phyloP scores from a whole-genome alignment of 1,284 basidiomycete genomes.

The Ustilago nuda region DNA sequence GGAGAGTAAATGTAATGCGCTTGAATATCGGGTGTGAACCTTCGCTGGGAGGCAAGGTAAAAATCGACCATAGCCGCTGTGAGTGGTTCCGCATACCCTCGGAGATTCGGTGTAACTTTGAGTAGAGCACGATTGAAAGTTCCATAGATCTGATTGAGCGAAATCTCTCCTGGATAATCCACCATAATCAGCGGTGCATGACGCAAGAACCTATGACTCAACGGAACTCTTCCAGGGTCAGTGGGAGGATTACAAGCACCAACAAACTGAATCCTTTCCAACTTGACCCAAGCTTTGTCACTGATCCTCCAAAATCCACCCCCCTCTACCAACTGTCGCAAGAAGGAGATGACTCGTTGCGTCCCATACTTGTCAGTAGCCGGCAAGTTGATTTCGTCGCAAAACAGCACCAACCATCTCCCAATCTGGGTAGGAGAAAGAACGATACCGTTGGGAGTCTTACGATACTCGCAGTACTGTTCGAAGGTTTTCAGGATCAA shows the following conservation, averaged over 20 bases:
- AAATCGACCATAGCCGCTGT: slow-evolving; percentile 98
- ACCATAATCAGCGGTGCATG: slow-evolving; percentile 99
- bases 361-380: slow-evolving; percentile 98
- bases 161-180: slow-evolving; percentile 96
- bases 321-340: slow-evolving; percentile 94
- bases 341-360: slow-evolving; percentile 97
- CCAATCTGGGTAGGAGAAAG: slow-evolving; percentile 94
- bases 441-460: slow-evolving; percentile 95
- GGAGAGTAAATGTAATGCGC: slow-evolving; percentile 99
- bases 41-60: slow-evolving; percentile 91
- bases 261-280: slow-evolving; percentile 98
- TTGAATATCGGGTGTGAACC: slow-evolving; percentile 94
- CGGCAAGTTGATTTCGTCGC: slow-evolving; percentile 98
- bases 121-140: slow-evolving; percentile 97
- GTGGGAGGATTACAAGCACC: slow-evolving; percentile 99
- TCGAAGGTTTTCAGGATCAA: slow-evolving; percentile 99
- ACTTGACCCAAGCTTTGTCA: slow-evolving; percentile 96
- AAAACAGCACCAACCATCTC: slow-evolving; percentile 98
- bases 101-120: slow-evolving; percentile 92
- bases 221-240: slow-evolving; percentile 98
- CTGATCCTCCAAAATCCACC: slow-evolving; percentile 94
- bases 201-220: slow-evolving; percentile 94
- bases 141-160: slow-evolving; percentile 97
- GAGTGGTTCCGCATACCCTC: slow-evolving; percentile 91
- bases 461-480: slow-evolving; percentile 98